Evolutionary conservation across 2,329 filamentous ascomycete species (phyloP), one percentile per base, ranked within the genome.

Genomic region (Xylariaceae sp.): DNA sequence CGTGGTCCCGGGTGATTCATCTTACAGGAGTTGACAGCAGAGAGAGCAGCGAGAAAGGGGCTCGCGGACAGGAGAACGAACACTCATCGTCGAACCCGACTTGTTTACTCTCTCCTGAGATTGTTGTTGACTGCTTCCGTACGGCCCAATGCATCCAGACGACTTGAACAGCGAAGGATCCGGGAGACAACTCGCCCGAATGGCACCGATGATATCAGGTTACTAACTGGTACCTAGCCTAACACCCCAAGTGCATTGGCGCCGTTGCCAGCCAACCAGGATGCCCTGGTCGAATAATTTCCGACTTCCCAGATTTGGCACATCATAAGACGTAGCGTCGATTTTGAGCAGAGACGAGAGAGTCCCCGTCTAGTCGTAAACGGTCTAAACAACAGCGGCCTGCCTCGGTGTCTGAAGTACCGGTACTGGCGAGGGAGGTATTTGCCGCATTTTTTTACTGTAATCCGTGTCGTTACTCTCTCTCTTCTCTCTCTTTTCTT

Each of bases 361-460:
- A 30, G 23, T 30, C 23, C 23, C 23, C 23, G 23, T 30, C 23
- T 30, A 18, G 17, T 18, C 17, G 17, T 18, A 30, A 30, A 30
- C 23, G 23, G 23, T 30, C 23, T 30, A 30, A 30, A 44, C 58
- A 51, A 59, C 50, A 54, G 49, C 54, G 62, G 59, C 59, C 62
- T 63, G 59, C 59, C 62, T 63, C 59, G 23, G 23, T 30, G 23
- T 30, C 23, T 59, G 34, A 17, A 9, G 13, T 42, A 45, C 13
- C 13, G 23, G 23, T 30, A 30, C 23, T 30, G 23, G 23, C 23
- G 23, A 30, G 23, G 23, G 23, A 4, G 4, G 23, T 45, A 45
- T 30, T 18, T 30, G 17, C 47, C 47, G 47, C 17, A 30, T 10
- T 49, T 49, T 48, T 48, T 17, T 18, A 17, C n/a, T n/a, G 9